These are phyloP conservation scores for Eucalyptus pauciflora DNA, from an alignment of 345 rosid species.

Conservation along the genomic window DNA sequence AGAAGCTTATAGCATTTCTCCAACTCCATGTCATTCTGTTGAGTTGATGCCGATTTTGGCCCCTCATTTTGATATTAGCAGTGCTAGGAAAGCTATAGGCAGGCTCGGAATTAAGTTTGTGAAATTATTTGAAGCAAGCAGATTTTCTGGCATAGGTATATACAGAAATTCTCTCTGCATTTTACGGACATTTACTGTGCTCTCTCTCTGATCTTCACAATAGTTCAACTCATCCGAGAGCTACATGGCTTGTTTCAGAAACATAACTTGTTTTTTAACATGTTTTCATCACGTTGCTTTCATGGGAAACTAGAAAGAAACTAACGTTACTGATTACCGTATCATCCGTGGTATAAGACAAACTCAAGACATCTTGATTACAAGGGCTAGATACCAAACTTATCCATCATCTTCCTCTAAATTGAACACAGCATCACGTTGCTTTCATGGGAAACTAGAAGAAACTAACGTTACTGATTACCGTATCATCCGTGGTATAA, in stretches of 20 bases:
- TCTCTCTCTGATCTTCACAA: background rate
- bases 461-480: background rate
- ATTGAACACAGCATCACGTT: background rate
- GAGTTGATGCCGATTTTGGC: background rate
- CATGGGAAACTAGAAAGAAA: background rate
- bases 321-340: background rate
- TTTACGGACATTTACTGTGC: background rate
- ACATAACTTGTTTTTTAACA: background rate
- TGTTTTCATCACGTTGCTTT: background rate
- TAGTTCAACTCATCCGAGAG: background rate
- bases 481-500: background rate
- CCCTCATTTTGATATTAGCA: background rate
- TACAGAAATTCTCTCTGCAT: background rate
- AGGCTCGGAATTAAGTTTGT: background rate
- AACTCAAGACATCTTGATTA: background rate
- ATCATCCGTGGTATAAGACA: background rate
- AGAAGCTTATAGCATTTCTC: background rate
- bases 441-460: background rate
- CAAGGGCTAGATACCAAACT: background rate
- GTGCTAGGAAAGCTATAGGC: background rate
- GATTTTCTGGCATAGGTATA: background rate
- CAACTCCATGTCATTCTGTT: background rate
- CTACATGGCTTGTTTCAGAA: background rate
- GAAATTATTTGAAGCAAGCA: background rate
- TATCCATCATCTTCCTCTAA: background rate